phyloP scores from a whole-genome alignment of 2,329 filamentous ascomycete genomes.

The Ceratocystiopsis sp. region DNA sequence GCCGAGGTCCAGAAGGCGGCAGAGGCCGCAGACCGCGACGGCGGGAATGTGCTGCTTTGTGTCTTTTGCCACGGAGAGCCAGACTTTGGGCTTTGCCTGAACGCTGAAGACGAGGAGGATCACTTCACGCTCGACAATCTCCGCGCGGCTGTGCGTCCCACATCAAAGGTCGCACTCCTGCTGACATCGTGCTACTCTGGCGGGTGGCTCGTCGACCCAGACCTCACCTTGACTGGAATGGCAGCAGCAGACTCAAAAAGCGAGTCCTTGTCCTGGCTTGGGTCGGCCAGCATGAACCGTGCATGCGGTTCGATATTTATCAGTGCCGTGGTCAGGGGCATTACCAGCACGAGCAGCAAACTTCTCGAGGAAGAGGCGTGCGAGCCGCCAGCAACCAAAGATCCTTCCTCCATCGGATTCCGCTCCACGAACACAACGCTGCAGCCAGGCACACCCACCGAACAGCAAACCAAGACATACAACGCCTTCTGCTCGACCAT shows the following conservation, averaged over 20 bases:
- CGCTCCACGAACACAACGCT: too few species aligned
- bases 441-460: too few species aligned
- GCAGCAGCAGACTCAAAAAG: background rate
- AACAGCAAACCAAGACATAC: too few species aligned
- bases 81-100: background rate
- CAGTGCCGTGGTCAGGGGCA: background rate
- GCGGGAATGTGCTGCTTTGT: background rate
- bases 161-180: background rate
- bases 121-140: background rate
- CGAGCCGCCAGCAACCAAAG: too few species aligned
- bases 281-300: background rate
- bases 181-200: background rate
- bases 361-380: background rate
- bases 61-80: background rate
- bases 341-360: background rate
- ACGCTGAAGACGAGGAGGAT: too few species aligned
- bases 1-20: background rate
- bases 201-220: background rate
- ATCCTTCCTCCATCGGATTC: too few species aligned
- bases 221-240: background rate
- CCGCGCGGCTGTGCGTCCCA: background rate
- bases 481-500: background rate
- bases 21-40: background rate
- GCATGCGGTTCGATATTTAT: background rate
- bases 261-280: background rate